Percentiles rank a stretch among this genome's conserved stretches.
phyloP scores from a whole-genome alignment of 2,329 filamentous ascomycete species.

The Clarireedia sp. region DNA sequence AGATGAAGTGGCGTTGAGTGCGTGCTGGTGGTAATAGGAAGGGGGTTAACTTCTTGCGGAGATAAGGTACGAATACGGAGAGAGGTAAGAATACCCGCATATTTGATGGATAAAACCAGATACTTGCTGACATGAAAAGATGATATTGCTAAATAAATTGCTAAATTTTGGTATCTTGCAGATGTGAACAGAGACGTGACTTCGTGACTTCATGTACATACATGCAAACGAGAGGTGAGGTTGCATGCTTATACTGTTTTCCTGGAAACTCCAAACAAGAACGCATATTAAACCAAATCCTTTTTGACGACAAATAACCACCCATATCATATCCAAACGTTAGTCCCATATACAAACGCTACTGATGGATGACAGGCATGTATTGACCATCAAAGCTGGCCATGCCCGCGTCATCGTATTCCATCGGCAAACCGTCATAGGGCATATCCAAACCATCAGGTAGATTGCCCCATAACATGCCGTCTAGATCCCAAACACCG shows the following conservation, averaged over 20 bases:
- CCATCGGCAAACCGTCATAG: slow-evolving; percentile 24
- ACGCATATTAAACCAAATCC: neutral
- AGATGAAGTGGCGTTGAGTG: no score
- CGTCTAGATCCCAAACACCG: slow-evolving; percentile 48
- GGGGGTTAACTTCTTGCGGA: no score
- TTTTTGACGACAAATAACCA: neutral
- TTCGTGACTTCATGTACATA: neutral
- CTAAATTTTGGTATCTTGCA: neutral
- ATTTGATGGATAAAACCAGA: no score
- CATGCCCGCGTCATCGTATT: slow-evolving; percentile 1
- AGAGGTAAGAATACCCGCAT: no score
- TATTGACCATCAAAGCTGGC: neutral
- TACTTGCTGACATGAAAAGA: no score
- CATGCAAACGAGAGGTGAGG: neutral
- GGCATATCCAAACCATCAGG: slow-evolving; percentile 32
- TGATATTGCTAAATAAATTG: neutral
- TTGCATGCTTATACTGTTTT: neutral
- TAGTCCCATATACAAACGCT: no score
- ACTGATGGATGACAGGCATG: slow-evolving; percentile 3
- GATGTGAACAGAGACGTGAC: neutral
- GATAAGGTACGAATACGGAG: no score
- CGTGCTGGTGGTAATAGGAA: no score
- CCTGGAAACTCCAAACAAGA: neutral
- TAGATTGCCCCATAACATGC: slow-evolving; percentile 44
- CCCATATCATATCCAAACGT: neutral